These are phyloP conservation scores for Vitellaria paradoxa DNA, from an alignment of 179 eudicot species.

Conservation along the genomic window DNA sequence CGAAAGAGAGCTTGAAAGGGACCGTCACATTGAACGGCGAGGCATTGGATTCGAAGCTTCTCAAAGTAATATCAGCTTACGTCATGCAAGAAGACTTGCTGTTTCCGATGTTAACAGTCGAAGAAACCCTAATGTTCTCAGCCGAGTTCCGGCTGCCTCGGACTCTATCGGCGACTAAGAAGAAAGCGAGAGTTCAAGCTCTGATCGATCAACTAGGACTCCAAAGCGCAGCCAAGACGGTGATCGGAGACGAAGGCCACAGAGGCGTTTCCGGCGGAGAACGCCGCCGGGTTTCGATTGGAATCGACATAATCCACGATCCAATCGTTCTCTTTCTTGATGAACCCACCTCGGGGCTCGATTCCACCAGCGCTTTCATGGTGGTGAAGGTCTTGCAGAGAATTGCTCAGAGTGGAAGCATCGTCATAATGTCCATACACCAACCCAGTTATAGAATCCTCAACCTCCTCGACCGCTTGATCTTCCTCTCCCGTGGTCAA, in stretches of 20 bases:
- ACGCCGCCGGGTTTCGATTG: constrained; percentile 69
- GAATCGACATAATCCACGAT: constrained; percentile 67
- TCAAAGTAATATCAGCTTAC: constrained; percentile 66
- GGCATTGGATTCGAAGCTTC: constrained; percentile 47
- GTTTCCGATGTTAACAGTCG: constrained; percentile 77
- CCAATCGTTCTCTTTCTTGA: constrained; percentile 76
- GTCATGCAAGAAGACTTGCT: constrained; percentile 84
- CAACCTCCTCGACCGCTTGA: constrained; percentile 43
- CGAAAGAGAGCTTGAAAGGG: constrained; percentile 60
- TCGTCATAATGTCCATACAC: constrained; percentile 64
- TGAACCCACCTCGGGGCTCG: constrained; percentile 84
- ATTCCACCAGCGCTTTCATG: constrained; percentile 75
- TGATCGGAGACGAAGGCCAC: constrained; percentile 77
- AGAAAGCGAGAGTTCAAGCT: constrained; percentile 56
- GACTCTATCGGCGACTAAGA: constrained; percentile 47
- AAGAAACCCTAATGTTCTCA: constrained; percentile 71
- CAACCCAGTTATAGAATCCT: constrained; percentile 66
- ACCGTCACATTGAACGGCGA: constrained; percentile 57
- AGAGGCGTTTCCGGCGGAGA: constrained; percentile 84
- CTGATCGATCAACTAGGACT: constrained; percentile 73
- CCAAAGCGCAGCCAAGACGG: constrained; percentile 50
- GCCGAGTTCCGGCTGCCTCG: constrained; percentile 71
- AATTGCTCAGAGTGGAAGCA: constrained; percentile 75
- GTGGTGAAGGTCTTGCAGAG: constrained; percentile 63
- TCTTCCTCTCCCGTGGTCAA: constrained; percentile 61